Base-by-base conservation (phyloP, 2,329 filamentous ascomycete genomes). In the Diplocarpon rosae region DNA sequence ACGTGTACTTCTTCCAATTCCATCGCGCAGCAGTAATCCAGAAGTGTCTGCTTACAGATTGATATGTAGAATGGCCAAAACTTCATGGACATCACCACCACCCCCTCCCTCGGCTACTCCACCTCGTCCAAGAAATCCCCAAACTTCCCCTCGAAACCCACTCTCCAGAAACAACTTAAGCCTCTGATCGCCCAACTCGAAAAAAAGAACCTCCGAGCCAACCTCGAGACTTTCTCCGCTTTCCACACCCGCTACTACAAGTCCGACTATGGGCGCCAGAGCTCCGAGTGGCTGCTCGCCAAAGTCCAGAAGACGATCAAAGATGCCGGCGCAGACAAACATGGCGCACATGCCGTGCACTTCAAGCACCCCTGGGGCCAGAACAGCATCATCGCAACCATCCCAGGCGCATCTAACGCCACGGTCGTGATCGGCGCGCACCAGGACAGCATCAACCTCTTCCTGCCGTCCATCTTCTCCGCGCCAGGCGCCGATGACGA, bases 401-500 rank as follows among this genome's bases (percentile, higher is more conserved):
- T 98, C 39, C 90, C 90, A 0, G 90, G 90, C 45, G 75, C 84
- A 68, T 83, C 76, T 47, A 80, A 92, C 59, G 83, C 82, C 63
- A 95, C 89, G 0, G 74, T 93, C 28, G 81, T 95, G 16, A 82
- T 95, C 53, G 89, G 90, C 42, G 88, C 89, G 1, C 89, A 95
- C 64, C 89, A 94, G 63, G 90, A 96, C 64, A 93, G 85, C 57
- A 93, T 95, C 66, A 96, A 96, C 66, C 72, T 95, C 37, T 94
- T 87, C 68, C 66, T 95, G 11, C 90, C 89, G 1, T 85, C 83
- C 2, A 70, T 94, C 30, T 73, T 95, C 29, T 76, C 84, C 12
- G 89, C 90, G 0, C 90, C 90, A 0, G 90, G 90, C 37, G 89
- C 90, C n/a, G 92, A 96, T 56, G 90, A 96, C 56, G 90, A 95